These are phyloP conservation scores for Streptanthus diversifolius DNA, from an alignment of 345 rosid species.

Conservation along the genomic window DNA sequence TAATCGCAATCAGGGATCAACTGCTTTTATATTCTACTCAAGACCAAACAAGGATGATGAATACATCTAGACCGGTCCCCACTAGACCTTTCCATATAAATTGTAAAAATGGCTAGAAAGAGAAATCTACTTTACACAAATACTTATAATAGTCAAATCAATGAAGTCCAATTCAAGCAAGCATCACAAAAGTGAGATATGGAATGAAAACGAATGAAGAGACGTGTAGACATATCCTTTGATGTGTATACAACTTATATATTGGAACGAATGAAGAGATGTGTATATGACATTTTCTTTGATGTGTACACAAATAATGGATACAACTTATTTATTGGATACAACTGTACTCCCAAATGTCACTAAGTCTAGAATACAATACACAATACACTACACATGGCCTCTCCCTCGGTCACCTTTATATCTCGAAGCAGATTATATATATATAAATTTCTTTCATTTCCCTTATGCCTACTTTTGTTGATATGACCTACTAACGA, in stretches of 20 bases:
- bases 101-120: background rate
- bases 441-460: background rate
- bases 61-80: slow-evolving; percentile 11
- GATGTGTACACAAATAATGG: background rate
- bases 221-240: slow-evolving; percentile 15
- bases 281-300: background rate
- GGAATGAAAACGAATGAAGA: slow-evolving; percentile 13
- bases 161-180: slow-evolving; percentile 22
- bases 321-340: background rate
- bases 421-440: background rate
- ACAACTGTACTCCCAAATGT: slow-evolving; percentile 14
- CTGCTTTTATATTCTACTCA: background rate
- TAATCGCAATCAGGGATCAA: background rate
- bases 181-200: background rate
- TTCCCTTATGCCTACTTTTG: slow-evolving; percentile 11
- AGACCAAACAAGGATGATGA: slow-evolving; percentile 15
- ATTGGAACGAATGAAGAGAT: slow-evolving; percentile 21
- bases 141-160: slow-evolving; percentile 24
- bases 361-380: background rate
- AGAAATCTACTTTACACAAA: slow-evolving; percentile 19
- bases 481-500: slow-evolving; percentile 9
- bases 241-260: too few relatives aligned
- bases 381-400: slow-evolving; percentile 4
- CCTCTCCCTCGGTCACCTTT: background rate
- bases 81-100: slow-evolving; percentile 5